Evolutionary conservation across 768 basidiomycete species (phyloP).

Genomic region (Lactifluus hygrophoroides): DNA sequence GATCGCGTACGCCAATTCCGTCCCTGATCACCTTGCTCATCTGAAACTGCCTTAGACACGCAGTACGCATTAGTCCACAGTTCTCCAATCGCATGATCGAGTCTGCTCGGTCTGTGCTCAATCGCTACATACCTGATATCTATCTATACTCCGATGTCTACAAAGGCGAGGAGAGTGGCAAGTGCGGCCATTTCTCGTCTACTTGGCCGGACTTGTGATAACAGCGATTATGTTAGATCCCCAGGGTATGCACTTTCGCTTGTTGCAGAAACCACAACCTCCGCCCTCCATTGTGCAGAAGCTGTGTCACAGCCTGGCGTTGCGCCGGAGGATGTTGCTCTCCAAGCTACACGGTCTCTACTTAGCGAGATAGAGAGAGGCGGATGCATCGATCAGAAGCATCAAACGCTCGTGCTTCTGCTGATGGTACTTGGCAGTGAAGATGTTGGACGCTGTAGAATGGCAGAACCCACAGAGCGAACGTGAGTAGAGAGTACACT

Average conservation of each 20-base stretch:
- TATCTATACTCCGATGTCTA: constrained; percentile 98
- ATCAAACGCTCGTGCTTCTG: constrained; percentile 77
- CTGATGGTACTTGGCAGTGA: constrained; percentile 97
- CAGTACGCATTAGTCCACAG: constrained; percentile 93
- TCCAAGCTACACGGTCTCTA: constrained; percentile 70
- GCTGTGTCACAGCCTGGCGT: constrained; percentile 73
- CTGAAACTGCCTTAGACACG: constrained; percentile 49
- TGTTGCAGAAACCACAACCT: constrained; percentile 87
- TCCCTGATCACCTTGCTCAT: not conserved
- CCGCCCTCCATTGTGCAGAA: constrained; percentile 81
- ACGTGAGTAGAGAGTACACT: constrained; percentile 36
- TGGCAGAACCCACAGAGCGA: constrained; percentile 74
- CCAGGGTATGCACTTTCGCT: constrained; percentile 92
- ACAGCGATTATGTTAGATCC: constrained; percentile 51
- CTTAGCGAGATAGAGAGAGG: constrained; percentile 72
- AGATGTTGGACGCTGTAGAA: constrained; percentile 84
- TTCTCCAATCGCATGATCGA: constrained; percentile 98
- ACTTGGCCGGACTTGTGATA: not conserved
- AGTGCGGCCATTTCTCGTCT: constrained; percentile 45
- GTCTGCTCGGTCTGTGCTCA: constrained; percentile 82
- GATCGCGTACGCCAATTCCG: constrained; percentile 61
- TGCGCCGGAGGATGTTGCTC: constrained; percentile 88
- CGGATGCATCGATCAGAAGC: constrained; percentile 86
- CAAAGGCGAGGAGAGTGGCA: constrained; percentile 95
- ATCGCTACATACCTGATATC: constrained; percentile 95